Conservation (phyloP, 2,329 filamentous ascomycete genomes). For the Fusarium cyanostomum region DNA sequence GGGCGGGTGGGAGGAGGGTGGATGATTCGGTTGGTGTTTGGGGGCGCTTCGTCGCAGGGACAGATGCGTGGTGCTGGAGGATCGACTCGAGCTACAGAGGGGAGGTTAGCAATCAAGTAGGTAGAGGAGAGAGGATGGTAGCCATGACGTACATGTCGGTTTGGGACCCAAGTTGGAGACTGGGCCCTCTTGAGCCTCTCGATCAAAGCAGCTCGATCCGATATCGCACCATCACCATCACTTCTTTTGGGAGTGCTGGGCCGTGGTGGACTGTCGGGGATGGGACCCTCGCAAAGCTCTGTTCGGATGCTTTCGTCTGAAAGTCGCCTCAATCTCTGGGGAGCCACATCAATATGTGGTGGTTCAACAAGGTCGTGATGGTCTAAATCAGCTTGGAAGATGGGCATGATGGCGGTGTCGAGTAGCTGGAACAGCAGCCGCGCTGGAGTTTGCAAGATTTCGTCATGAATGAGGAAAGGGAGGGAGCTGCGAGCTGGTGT, state of each 20-base stretch:
- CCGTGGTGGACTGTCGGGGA: slow-evolving; percentile 54
- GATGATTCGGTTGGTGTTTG: slow-evolving; percentile 51
- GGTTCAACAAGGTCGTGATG: slow-evolving; percentile 45
- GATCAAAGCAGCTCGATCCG: slow-evolving; percentile 81
- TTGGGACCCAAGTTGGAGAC: slow-evolving; percentile 77
- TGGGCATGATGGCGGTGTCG: slow-evolving; percentile 59
- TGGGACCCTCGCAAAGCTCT: slow-evolving; percentile 68
- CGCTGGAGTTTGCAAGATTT: slow-evolving; percentile 18
- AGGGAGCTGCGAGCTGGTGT: slow-evolving; percentile 1
- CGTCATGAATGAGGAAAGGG: slow-evolving; percentile 36
- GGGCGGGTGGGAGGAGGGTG: slow-evolving; percentile 56
- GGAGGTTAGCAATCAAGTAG: slow-evolving; percentile 16
- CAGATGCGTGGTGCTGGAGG: slow-evolving; percentile 39
- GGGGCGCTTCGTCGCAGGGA: slow-evolving; percentile 34
- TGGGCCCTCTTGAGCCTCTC: slow-evolving; percentile 83
- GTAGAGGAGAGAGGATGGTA: background rate
- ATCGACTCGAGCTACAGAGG: slow-evolving; percentile 51
- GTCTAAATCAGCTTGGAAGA: slow-evolving; percentile 64
- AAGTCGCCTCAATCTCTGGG: slow-evolving; percentile 44
- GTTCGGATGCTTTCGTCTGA: slow-evolving; percentile 70
- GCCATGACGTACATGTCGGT: slow-evolving; percentile 64
- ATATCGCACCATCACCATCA: slow-evolving; percentile 49
- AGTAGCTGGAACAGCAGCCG: slow-evolving; percentile 48
- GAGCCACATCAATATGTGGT: slow-evolving; percentile 28
- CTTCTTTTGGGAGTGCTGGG: slow-evolving; percentile 34